phyloP scores from a whole-genome alignment of 139 green algal genomes.

The Chlamydomonas sphaeroides region DNA sequence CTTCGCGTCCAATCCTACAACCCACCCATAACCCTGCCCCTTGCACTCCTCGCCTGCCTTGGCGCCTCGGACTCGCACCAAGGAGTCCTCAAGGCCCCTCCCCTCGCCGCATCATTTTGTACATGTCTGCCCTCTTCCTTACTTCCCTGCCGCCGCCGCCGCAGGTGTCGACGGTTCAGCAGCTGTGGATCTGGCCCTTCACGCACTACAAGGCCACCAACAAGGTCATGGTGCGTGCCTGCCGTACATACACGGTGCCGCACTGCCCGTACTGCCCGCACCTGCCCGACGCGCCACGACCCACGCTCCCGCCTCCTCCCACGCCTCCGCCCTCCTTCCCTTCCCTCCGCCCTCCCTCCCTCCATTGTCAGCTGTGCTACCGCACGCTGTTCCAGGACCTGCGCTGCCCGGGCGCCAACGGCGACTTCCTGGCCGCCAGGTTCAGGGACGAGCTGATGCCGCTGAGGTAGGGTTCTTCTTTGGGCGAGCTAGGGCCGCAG shows the following conservation, averaged over 20 bases:
- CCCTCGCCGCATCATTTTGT: no score
- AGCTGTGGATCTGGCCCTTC: constrained; percentile 39
- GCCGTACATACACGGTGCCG: no score
- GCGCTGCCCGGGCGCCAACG: constrained; percentile 55
- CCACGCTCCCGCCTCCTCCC: not conserved
- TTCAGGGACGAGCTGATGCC: constrained; percentile 75
- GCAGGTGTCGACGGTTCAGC: no score
- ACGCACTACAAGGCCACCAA: constrained; percentile 40
- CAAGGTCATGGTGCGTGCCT: constrained; percentile 56
- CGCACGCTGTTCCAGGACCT: constrained; percentile 59
- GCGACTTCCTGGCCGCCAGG: constrained; percentile 62
- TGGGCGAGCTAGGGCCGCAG: no score
- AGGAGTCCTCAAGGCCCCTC: no score
- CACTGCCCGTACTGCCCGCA: no score
- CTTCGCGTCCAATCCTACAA: no score
- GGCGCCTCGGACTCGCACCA: no score
- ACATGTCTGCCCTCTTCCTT: no score
- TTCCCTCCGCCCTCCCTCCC: not conserved
- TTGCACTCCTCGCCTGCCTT: no score
- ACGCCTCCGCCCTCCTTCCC: not conserved
- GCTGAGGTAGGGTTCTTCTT: constrained; percentile 24
- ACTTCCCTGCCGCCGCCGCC: no score
- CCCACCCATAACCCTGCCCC: no score
- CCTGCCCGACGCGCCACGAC: not conserved
- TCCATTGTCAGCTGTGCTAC: constrained; percentile 26